Evolutionary conservation across 371 early-diverging fungal species (phyloP).

Genomic region (Apophysomyces sp.): DNA sequence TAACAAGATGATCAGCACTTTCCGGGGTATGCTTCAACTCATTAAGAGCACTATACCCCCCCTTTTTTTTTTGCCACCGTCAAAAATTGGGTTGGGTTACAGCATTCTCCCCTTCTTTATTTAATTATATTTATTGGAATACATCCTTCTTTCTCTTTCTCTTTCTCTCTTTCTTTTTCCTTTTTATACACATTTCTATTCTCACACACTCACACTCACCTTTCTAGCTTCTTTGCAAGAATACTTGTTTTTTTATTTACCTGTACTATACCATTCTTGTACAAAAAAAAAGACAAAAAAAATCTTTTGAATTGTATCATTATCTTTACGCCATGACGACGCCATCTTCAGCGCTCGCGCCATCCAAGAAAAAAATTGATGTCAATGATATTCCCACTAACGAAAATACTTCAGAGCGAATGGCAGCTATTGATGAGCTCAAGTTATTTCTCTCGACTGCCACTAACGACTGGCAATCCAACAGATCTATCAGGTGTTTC

Average conservation of each 20-base stretch:
- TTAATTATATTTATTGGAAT: neutral
- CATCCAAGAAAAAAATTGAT: neutral
- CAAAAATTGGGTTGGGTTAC: neutral
- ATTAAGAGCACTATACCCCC: neutral
- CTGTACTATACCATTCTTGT: neutral
- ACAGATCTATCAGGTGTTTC: constrained; percentile 29
- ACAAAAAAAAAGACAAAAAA: neutral
- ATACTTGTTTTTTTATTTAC: neutral
- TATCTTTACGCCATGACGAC: neutral
- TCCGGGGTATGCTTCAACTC: neutral
- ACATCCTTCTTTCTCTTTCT: neutral
- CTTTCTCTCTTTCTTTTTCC: too few species aligned
- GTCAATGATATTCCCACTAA: constrained; percentile 20
- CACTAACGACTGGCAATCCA: constrained; percentile 50
- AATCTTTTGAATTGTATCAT: neutral
- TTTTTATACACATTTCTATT: neutral
- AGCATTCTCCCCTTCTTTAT: neutral
- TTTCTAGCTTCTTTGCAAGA: neutral
- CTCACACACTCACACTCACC: neutral
- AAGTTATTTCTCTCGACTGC: constrained; percentile 63
- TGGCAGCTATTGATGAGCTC: constrained; percentile 52
- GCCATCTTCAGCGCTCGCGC: neutral
- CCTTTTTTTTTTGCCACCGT: neutral
- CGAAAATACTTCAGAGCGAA: constrained; percentile 21
- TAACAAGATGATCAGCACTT: neutral